phyloP scores from a whole-genome alignment of 2,329 filamentous ascomycete genomes.

The Colletotrichum tabaci region DNA sequence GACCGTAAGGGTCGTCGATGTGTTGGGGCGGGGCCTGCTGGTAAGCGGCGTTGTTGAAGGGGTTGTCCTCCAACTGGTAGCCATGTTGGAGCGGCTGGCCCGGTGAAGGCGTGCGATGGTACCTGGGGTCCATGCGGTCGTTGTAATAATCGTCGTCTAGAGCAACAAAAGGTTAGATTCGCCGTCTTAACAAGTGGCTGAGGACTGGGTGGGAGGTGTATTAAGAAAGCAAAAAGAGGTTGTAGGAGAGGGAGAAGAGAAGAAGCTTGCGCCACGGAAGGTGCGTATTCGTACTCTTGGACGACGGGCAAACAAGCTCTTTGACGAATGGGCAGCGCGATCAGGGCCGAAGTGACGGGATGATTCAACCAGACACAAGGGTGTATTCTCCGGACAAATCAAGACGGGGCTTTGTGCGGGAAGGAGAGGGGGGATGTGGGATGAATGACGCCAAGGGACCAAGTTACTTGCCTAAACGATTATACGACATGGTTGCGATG shows the following conservation, averaged over 20 bases:
- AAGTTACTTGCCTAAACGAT: conserved; percentile 76
- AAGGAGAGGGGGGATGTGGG: conserved; percentile 32
- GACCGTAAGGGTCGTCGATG: conserved; percentile 78
- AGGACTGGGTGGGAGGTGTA: not conserved
- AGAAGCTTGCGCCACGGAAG: conserved; percentile 31
- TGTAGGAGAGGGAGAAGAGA: conserved; percentile 1
- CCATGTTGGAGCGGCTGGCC: conserved; percentile 80
- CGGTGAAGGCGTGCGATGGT: conserved; percentile 81
- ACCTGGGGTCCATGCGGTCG: conserved; percentile 69
- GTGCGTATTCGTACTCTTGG: conserved; percentile 29
- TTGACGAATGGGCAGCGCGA: conserved; percentile 20
- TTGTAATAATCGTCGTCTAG: conserved; percentile 74
- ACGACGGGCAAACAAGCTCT: conserved; percentile 15
- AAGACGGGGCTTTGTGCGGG: conserved; percentile 33
- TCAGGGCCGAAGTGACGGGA: conserved; percentile 15
- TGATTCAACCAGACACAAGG: conserved; percentile 9
- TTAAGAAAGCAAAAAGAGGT: conserved; percentile 27
- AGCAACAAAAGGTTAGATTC: conserved; percentile 44
- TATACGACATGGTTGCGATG: conserved; percentile 75
- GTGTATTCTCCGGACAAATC: conserved; percentile 21
- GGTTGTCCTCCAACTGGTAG: conserved; percentile 87
- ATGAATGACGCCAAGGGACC: conserved; percentile 42
- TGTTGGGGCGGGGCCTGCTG: conserved; percentile 61
- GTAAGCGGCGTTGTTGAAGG: conserved; percentile 66
- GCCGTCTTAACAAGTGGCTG: not conserved